Percentiles rank a stretch among this genome's conserved stretches.
Evolutionary conservation across 306 rosid species (phyloP).

Genomic region (Glycine soja): DNA sequence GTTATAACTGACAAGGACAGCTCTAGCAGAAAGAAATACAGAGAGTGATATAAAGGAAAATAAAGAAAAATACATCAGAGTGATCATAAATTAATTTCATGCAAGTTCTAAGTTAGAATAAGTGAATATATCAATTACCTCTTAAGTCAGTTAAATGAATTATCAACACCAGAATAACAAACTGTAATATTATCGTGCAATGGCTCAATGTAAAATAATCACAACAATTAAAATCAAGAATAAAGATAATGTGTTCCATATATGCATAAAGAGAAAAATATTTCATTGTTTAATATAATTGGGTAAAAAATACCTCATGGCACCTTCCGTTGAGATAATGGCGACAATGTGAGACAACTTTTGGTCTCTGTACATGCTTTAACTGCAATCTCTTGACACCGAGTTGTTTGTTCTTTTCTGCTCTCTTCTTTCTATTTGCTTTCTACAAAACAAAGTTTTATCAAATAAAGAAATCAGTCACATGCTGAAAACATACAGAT

Average conservation of each 20-base stretch:
- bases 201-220: constrained; percentile 14
- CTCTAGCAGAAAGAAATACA: not conserved
- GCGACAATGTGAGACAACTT: constrained; percentile 65
- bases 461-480: constrained; percentile 30
- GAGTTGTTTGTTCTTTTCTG: constrained; percentile 71
- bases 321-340: constrained; percentile 81
- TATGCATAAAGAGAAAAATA: constrained; percentile 25
- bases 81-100: constrained; percentile 1
- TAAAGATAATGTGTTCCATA: constrained; percentile 11
- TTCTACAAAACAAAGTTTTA: constrained; percentile 52
- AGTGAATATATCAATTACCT: not conserved
- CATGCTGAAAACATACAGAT: constrained; percentile 24
- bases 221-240: constrained; percentile 11
- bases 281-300: constrained; percentile 2
- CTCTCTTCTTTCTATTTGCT: constrained; percentile 63
- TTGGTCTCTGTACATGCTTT: constrained; percentile 60
- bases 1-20: not conserved
- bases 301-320: constrained; percentile 64
- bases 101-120: not conserved
- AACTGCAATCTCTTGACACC: constrained; percentile 81
- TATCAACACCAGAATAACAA: constrained; percentile 28
- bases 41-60: not conserved
- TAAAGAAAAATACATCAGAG: not conserved
- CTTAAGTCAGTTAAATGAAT: constrained; percentile 31
- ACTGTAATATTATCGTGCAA: not conserved